These are phyloP conservation scores for Annona squamosa DNA, from an alignment of 164 flowering plant species.

Conservation along the genomic window DNA sequence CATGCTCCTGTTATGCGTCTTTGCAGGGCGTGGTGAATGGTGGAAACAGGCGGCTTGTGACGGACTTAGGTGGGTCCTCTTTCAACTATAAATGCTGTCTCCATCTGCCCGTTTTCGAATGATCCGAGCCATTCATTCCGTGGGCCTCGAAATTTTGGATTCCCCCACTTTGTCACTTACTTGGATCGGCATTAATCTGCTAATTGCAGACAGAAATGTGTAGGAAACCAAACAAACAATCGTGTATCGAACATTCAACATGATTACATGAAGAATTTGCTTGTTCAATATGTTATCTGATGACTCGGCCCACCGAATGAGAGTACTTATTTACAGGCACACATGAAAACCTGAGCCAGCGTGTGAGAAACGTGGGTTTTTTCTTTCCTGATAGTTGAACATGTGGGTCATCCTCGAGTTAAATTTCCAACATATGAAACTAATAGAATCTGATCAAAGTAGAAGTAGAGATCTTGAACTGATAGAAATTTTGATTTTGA, in stretches of 20 bases:
- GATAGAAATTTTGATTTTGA: no score
- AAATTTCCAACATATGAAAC: background rate
- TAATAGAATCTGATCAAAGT: no score
- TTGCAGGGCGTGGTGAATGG: conserved; percentile 5
- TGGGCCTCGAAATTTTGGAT: background rate
- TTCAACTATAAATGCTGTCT: background rate
- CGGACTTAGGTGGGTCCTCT: conserved; percentile 6
- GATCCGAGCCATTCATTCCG: background rate
- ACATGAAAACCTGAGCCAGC: no score
- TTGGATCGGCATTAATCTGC: background rate
- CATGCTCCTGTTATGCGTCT: background rate
- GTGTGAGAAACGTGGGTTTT: no score
- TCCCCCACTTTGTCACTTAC: background rate
- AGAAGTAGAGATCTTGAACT: no score
- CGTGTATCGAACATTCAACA: background rate
- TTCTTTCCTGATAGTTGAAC: background rate
- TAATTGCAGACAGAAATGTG: background rate
- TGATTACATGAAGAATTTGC: no score
- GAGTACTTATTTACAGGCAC: no score
- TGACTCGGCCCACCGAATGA: no score
- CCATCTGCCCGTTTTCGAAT: background rate
- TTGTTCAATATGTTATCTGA: no score
- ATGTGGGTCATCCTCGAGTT: background rate
- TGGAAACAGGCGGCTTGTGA: conserved; percentile 11
- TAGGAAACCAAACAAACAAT: background rate